Evolutionary conservation across 1,284 basidiomycete species (phyloP), one percentile per base, ranked within the genome.

Genomic region (Ustanciosporium gigantosporum): DNA sequence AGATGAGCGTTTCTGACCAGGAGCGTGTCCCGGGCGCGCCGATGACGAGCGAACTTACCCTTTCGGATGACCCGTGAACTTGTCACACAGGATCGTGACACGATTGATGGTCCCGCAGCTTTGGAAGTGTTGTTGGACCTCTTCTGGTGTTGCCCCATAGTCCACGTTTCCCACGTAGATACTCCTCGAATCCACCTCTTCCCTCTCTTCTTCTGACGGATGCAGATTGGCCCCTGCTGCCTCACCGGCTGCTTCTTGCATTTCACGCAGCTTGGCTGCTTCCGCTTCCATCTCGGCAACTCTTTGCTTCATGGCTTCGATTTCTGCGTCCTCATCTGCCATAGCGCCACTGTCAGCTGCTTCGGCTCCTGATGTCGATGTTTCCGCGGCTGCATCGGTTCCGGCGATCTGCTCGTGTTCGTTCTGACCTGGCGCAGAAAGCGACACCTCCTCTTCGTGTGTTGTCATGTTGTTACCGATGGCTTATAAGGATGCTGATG

Each of bases 21-120:
- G 23, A 8, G 22, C 23, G 20, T 25, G 13, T n/a, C 5, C 25
- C 7, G 3, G 17, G 6, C 25, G 11, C 16, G 13, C 3, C 9
- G 5, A 21, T n/a, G n/a, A 32, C 13, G 29, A 29, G 11, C 9
- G n/a, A n/a, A 81, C 86, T 57, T 67, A 93, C 90, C 94, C 95
- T 86, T 97, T 98, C 31, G 95, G 94, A 82, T 97, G 94, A 35
- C 95, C 95, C 15, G 94, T 97, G 79, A 96, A 98, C 82, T 98
- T 98, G 84, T 99, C 95, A 80, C 95, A 98, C 21, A 98, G 85
- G 74, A 99, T 99, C 0, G 95, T 99, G 40, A 99, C 92, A 70
- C 95, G 86, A 81, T 99, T 98, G 80, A 99, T 98, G 17, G 90
- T 93, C 5, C 95, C 95, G 77, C 93, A 97, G 21, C 92, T 87